These are phyloP conservation scores for Zygosaccharomyces sapae DNA, from an alignment of 1,139 yeast genomes.

Conservation along the genomic window DNA sequence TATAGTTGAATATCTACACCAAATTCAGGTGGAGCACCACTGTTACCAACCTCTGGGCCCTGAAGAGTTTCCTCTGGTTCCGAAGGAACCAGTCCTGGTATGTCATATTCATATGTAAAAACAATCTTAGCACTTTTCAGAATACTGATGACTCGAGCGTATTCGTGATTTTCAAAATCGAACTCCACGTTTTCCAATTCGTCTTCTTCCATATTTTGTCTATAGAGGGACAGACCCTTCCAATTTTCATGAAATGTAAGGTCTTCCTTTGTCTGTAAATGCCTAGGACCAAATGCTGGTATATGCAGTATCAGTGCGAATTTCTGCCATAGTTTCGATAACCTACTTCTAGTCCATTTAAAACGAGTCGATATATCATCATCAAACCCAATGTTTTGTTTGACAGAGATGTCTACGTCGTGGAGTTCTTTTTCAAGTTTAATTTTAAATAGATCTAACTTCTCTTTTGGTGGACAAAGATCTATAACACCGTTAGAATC, in stretches of 20 bases:
- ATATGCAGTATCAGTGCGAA: constrained; percentile 17
- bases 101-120: constrained; percentile 62
- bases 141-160: constrained; percentile 72
- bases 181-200: constrained; percentile 27
- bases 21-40: constrained; percentile 57
- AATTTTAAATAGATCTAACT: constrained; percentile 50
- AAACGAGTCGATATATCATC: constrained; percentile 25
- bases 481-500: constrained; percentile 60
- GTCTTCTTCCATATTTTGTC: constrained; percentile 25
- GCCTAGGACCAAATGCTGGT: constrained; percentile 14
- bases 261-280: constrained; percentile 36
- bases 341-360: constrained; percentile 20
- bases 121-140: constrained; percentile 56
- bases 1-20: constrained; percentile 60
- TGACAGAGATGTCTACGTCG: constrained; percentile 51
- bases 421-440: constrained; percentile 21
- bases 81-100: constrained; percentile 58
- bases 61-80: constrained; percentile 38
- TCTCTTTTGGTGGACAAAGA: constrained; percentile 45
- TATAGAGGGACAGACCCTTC: constrained; percentile 44
- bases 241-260: constrained; percentile 45
- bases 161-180: constrained; percentile 51
- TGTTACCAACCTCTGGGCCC: constrained; percentile 52
- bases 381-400: constrained; percentile 61
- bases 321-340: constrained; percentile 26